These are phyloP conservation scores for Sporisorium iseilematis-ciliati DNA, from an alignment of 1,284 basidiomycete species.

Conservation along the genomic window DNA sequence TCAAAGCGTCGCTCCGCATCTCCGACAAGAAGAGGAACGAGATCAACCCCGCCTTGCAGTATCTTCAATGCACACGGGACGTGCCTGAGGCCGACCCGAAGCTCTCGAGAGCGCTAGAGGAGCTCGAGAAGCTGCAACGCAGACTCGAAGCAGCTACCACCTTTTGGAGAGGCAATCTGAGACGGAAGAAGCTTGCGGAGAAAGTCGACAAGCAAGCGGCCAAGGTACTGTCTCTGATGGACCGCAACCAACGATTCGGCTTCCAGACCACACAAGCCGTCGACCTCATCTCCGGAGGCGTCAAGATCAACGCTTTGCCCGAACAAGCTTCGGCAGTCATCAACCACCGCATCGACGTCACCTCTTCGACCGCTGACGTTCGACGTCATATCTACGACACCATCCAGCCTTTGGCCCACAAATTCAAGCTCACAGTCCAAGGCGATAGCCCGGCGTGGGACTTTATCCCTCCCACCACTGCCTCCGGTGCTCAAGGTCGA, in stretches of 20 bases:
- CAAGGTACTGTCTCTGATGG: constrained; percentile 17
- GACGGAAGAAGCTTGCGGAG: not conserved
- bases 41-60: constrained; percentile 71
- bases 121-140: constrained; percentile 69
- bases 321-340: constrained; percentile 74
- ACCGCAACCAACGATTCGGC: constrained; percentile 70
- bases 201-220: constrained; percentile 24
- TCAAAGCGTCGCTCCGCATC: constrained; percentile 68
- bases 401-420: constrained; percentile 71
- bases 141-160: not conserved
- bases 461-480: constrained; percentile 10
- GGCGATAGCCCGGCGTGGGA: constrained; percentile 24
- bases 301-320: constrained; percentile 78
- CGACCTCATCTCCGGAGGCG: constrained; percentile 77
- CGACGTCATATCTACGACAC: constrained; percentile 72
- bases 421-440: constrained; percentile 74
- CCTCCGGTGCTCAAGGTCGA: not conserved
- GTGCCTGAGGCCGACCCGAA: constrained; percentile 72
- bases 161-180: not conserved
- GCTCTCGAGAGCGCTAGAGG: constrained; percentile 71
- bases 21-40: constrained; percentile 22
- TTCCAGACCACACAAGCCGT: constrained; percentile 79
- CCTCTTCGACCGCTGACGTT: constrained; percentile 72
- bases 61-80: constrained; percentile 73
- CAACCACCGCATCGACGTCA: constrained; percentile 76